These are phyloP conservation scores for Papiliotrema nemorosa DNA, from an alignment of 1,284 basidiomycete species.

Conservation along the genomic window DNA sequence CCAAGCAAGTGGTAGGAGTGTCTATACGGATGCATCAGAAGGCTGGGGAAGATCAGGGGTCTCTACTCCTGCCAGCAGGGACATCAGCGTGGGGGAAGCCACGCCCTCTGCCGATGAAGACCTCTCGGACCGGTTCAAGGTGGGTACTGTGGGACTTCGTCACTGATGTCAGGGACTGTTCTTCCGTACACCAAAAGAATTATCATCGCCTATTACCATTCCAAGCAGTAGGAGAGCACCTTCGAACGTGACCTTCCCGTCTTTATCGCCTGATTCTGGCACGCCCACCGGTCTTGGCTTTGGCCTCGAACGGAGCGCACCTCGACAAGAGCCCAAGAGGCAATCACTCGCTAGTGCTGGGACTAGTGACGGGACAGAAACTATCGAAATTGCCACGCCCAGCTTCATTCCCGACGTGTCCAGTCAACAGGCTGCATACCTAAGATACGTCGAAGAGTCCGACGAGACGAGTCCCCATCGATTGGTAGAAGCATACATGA, in stretches of 20 bases:
- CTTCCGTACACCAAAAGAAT: slow-evolving; percentile 39
- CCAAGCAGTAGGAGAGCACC: not conserved
- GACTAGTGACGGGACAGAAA: slow-evolving; percentile 20
- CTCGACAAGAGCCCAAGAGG: slow-evolving; percentile 2
- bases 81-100: not conserved
- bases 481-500: not conserved
- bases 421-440: not conserved
- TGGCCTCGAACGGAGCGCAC: not conserved
- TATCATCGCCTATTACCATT: slow-evolving; percentile 9
- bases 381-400: slow-evolving; percentile 30
- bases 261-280: not conserved
- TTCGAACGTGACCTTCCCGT: not conserved
- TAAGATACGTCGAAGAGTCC: not conserved
- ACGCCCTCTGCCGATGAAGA: slow-evolving; percentile 14
- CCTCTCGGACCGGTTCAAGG: slow-evolving; percentile 22
- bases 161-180: slow-evolving; percentile 31
- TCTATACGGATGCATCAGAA: slow-evolving; percentile 29
- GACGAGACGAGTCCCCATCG: not conserved
- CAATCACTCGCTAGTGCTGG: slow-evolving; percentile 9
- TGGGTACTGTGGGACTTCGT: slow-evolving; percentile 4
- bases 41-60: slow-evolving; percentile 16
- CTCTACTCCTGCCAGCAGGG: not conserved
- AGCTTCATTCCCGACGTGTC: not conserved
- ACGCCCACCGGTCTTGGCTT: slow-evolving; percentile 3
- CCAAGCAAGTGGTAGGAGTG: slow-evolving; percentile 15